Percentiles rank a stretch among this genome's conserved stretches.
These are phyloP conservation scores for Penicillium sp. DNA, from an alignment of 2,329 filamentous ascomycete species.

Conservation along the genomic window DNA sequence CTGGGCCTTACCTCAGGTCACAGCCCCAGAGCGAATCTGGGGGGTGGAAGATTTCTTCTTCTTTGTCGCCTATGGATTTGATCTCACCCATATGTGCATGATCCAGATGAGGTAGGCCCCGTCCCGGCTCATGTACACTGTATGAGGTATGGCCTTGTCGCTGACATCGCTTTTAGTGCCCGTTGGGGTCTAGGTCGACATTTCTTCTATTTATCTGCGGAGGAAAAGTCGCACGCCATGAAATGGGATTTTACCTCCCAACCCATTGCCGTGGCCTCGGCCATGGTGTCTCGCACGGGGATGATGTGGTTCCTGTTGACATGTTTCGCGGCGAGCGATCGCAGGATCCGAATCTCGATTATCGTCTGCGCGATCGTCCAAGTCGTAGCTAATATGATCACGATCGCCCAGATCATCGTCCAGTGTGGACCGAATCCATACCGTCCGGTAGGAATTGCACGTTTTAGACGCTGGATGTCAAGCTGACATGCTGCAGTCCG, in stretches of 20 bases:
- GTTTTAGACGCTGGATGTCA: neutral
- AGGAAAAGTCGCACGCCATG: conserved; percentile 28
- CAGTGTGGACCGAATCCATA: conserved; percentile 39
- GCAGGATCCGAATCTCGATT: conserved; percentile 30
- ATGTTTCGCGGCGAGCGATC: conserved; percentile 34
- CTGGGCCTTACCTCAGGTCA: conserved; percentile 33
- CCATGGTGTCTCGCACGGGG: conserved; percentile 37
- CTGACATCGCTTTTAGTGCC: conserved; percentile 17
- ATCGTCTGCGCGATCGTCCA: conserved; percentile 34
- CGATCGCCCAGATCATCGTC: conserved; percentile 35
- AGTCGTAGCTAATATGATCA: conserved; percentile 33
- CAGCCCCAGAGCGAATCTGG: conserved; percentile 33
- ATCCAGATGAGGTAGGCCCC: conserved; percentile 32
- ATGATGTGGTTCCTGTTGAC: conserved; percentile 40
- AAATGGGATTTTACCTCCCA: conserved; percentile 25
- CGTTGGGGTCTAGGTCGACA: conserved; percentile 35
- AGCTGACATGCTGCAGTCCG: conserved; percentile 32
- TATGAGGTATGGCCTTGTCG: neutral
- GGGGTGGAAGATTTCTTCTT: conserved; percentile 36
- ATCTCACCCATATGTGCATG: conserved; percentile 32
- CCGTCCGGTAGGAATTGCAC: conserved; percentile 16
- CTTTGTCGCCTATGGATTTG: conserved; percentile 28
- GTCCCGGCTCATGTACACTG: neutral
- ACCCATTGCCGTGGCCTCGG: conserved; percentile 29
- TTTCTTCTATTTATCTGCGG: conserved; percentile 28